Percentiles rank a stretch among this genome's conserved stretches.
Evolutionary conservation across 2,329 filamentous ascomycete genomes (phyloP).

Genomic region (Botrytis sinoallii): DNA sequence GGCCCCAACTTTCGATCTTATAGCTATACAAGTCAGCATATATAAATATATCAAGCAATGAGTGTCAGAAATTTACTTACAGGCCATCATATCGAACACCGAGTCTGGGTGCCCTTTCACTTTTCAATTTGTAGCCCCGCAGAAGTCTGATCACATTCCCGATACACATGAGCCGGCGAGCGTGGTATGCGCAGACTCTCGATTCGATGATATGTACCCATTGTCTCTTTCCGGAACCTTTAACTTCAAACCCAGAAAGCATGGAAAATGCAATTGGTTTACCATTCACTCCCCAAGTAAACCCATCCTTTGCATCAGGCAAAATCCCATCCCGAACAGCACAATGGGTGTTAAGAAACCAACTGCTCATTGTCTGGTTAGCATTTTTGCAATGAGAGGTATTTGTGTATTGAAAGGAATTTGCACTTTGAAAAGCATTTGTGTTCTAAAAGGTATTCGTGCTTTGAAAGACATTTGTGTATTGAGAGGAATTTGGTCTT

Average conservation of each 20-base stretch:
- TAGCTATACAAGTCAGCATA: conserved; percentile 37
- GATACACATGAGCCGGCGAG: conserved; percentile 48
- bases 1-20: conserved; percentile 47
- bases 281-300: conserved; percentile 48
- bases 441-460: no score
- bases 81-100: conserved; percentile 58
- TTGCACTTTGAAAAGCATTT: not conserved
- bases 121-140: conserved; percentile 49
- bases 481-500: not conserved
- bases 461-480: no score
- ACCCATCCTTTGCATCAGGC: conserved; percentile 43
- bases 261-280: conserved; percentile 48
- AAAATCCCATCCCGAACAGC: conserved; percentile 56
- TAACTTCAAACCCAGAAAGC: conserved; percentile 49
- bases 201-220: conserved; percentile 48
- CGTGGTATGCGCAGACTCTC: conserved; percentile 45
- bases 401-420: not conserved
- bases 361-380: conserved; percentile 42
- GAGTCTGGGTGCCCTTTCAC: conserved; percentile 49
- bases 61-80: conserved; percentile 41
- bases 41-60: no score
- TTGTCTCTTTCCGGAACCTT: conserved; percentile 38
- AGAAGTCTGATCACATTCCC: conserved; percentile 52
- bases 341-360: conserved; percentile 57
- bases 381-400: conserved; percentile 20